Conservation (phyloP, 1,284 basidiomycete genomes). For the Leccinum solheimii region DNA sequence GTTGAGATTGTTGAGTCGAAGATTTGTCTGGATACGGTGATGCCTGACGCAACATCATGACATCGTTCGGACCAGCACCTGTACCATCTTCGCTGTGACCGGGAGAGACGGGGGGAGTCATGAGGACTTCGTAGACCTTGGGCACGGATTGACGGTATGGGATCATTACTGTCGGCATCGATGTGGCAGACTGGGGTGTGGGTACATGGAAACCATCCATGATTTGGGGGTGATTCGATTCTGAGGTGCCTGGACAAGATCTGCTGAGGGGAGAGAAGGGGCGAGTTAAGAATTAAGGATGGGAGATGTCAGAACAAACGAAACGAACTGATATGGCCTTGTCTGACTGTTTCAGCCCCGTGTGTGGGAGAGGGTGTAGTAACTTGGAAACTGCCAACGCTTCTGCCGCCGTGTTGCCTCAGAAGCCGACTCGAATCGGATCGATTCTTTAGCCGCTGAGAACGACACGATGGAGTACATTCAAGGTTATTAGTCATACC, state of each 20-base stretch:
- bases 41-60: slow-evolving; percentile 36
- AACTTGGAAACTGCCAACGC: neutral
- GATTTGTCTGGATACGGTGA: slow-evolving; percentile 28
- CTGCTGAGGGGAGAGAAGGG: neutral
- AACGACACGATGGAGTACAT: neutral
- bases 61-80: slow-evolving; percentile 20
- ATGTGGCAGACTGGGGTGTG: slow-evolving; percentile 20
- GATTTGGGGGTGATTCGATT: neutral
- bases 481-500: neutral
- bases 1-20: slow-evolving; percentile 11
- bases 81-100: slow-evolving; percentile 39
- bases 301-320: too few relatives aligned
- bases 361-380: neutral
- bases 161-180: slow-evolving; percentile 16
- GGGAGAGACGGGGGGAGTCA: slow-evolving; percentile 63
- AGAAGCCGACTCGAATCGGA: slow-evolving; percentile 6
- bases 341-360: neutral
- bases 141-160: slow-evolving; percentile 22
- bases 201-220: slow-evolving; percentile 31
- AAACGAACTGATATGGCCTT: slow-evolving; percentile 7
- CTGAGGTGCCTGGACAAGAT: neutral
- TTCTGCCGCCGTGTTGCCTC: slow-evolving; percentile 10
- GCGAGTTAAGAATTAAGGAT: neutral
- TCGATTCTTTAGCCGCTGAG: slow-evolving; percentile 4
- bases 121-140: slow-evolving; percentile 43